Base-by-base conservation (phyloP, 2,329 filamentous ascomycete genomes). In the Venturia aucupariae region DNA sequence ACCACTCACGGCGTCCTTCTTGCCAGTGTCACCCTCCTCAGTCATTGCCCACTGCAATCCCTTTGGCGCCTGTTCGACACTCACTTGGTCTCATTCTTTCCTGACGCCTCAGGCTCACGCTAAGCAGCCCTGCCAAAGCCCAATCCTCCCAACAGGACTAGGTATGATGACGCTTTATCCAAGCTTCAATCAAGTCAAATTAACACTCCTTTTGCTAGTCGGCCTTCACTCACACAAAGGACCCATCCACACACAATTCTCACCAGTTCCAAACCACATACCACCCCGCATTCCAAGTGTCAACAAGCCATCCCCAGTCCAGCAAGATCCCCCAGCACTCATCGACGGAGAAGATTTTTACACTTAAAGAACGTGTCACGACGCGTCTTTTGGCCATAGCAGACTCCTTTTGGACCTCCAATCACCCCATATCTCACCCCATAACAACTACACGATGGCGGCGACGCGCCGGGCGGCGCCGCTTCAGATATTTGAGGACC, bases 401-500 rank as follows among this genome's bases (percentile, higher is more conserved):
- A 38, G n/a, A 17, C 61, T 46, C 24, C 44, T 42, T 51, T 51
- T 24, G 42, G 24, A 15, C 24, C 22, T 30, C 35, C 44, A 15
- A 4, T 38, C 8, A 19, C 41, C 51, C 30, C 51, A 38, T 11
- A 24, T 24, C 3, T 38, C 8, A 19, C 41, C 51, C 30, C 51
- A 38, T 11, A 24, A 19, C 62, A 57, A 22, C 62, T 46, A 2
- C 46, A 71, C 71, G 67, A 82, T 82, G 80, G 77, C 80, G 74
- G 78, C 81, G 75, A 82, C 82, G 81, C 82, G 81, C 80, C 80
- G 79, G 69, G 79, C 79, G 71, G 74, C 76, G 68, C 75, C 78
- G 70, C 75, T 86, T 75, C 80, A 85, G 71, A 82, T 84, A 73
- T 84, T 82, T 72, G 80, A 86, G 72, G 83, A 86, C 74, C 76